Conservation (phyloP, 352 stramenopile genomes). For the Phytophthora hibernalis region DNA sequence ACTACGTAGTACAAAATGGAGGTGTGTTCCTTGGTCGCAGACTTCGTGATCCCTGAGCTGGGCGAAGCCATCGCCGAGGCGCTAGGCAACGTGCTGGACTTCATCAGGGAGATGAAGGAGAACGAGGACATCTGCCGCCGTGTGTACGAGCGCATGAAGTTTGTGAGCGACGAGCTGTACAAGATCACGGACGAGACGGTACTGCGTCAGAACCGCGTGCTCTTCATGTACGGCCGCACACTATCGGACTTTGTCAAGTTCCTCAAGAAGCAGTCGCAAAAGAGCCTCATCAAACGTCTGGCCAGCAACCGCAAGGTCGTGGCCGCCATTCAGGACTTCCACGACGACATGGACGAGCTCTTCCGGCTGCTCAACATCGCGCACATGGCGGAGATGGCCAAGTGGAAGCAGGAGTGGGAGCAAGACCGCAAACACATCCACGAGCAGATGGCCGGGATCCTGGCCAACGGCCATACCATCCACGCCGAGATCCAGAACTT, state of each 20-base stretch:
- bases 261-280: conserved; percentile 9
- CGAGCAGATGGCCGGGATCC: conserved; percentile 14
- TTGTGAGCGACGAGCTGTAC: conserved; percentile 38
- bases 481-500: conserved; percentile 1
- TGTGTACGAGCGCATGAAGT: conserved; percentile 31
- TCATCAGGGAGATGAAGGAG: conserved; percentile 34
- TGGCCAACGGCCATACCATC: conserved; percentile 17
- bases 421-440: conserved; percentile 21
- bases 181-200: conserved; percentile 41
- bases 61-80: conserved; percentile 31
- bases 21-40: not conserved
- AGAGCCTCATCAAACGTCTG: conserved; percentile 21
- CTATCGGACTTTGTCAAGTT: conserved; percentile 35
- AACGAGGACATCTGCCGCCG: conserved; percentile 28
- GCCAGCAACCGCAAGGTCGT: conserved; percentile 31
- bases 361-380: conserved; percentile 20
- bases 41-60: conserved; percentile 37
- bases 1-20: not conserved
- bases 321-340: conserved; percentile 18
- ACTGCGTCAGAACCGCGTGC: conserved; percentile 36
- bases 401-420: conserved; percentile 27
- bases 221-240: conserved; percentile 34
- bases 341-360: conserved; percentile 32
- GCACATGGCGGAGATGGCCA: conserved; percentile 15
- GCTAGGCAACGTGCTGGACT: conserved; percentile 24